phyloP scores from a whole-genome alignment of 257 asterid genomes.

The Nyctanthes arbortristis region DNA sequence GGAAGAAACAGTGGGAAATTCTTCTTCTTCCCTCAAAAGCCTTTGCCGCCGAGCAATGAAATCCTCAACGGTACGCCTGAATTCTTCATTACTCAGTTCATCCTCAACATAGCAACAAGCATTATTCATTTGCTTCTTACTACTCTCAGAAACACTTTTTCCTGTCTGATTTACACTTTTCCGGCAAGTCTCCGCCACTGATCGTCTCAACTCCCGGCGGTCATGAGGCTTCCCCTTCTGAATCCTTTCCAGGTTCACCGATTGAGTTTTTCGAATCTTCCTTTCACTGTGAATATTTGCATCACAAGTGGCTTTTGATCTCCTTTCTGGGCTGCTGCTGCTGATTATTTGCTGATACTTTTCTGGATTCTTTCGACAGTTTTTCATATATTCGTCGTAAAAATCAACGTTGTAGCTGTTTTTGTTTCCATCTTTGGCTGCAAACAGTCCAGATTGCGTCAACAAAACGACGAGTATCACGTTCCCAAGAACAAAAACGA shows the following conservation, averaged over 20 bases:
- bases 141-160: neutral
- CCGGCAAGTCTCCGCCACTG: conserved; percentile 32
- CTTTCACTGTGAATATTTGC: neutral
- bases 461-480: conserved; percentile 42
- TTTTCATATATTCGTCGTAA: conserved; percentile 65
- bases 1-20: too few relatives aligned
- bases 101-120: conserved; percentile 39
- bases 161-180: conserved; percentile 2
- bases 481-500: conserved; percentile 53
- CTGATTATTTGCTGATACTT: too few relatives aligned
- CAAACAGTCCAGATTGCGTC: conserved; percentile 34
- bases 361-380: conserved; percentile 35
- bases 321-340: neutral
- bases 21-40: conserved; percentile 63
- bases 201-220: conserved; percentile 26
- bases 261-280: conserved; percentile 30
- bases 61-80: conserved; percentile 75
- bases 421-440: conserved; percentile 30
- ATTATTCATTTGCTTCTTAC: neutral
- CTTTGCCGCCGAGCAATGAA: conserved; percentile 90
- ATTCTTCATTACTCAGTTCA: conserved; percentile 79
- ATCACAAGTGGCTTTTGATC: conserved; percentile 3
- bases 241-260: conserved; percentile 24
- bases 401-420: conserved; percentile 34
- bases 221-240: conserved; percentile 12